Evolutionary conservation across 495 filamentous ascomycete species (phyloP), one percentile per base, ranked within the genome.

Genomic region (Penicillium silybi): DNA sequence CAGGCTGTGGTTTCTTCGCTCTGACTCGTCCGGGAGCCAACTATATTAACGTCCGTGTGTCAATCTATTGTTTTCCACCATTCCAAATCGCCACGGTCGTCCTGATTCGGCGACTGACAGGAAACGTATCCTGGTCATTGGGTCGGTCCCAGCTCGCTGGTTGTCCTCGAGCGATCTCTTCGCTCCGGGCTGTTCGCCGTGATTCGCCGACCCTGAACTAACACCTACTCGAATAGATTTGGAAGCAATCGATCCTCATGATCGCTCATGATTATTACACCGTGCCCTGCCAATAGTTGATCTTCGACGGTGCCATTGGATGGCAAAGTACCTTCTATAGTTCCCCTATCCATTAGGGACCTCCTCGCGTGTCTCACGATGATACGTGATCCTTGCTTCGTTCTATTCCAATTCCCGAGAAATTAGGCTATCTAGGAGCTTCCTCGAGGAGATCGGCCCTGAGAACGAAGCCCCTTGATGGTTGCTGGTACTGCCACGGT

Each of bases 311-410:
- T 32, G 29, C 18, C 37, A 19, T 39, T 16, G 2, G 3, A 18
- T 18, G 37, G 37, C 37, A 3, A 39, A 32, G 29, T 13, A 32
- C 29, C 9, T 32, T 32, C 29, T 25, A 42, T 45, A 29, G 10
- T 20, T 23, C 37, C 15, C 1, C n/a, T 26, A 27, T 44, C 19
- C 27, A 20, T 38, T 38, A 7, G 7, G 16, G 18, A 50, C 54
- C 62, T 64, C 67, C 61, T 71, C 62, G 63, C 62, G 59, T 61
- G 56, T 68, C 51, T 57, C 55, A 56, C 29, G 50, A 53, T 52
- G 56, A 44, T 44, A 53, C 55, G 50, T 50, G 48, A 55, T 70
- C 71, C 71, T 74, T 74, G 69, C 69, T 71, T 74, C 56, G 52
- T 63, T 64, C 62, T 70, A 68, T 63, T 67, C 54, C 39, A 19